Percentiles rank a stretch among this genome's conserved stretches.
Evolutionary conservation across 2,329 filamentous ascomycete genomes (phyloP).

Genomic region (Alternaria brassicicola): DNA sequence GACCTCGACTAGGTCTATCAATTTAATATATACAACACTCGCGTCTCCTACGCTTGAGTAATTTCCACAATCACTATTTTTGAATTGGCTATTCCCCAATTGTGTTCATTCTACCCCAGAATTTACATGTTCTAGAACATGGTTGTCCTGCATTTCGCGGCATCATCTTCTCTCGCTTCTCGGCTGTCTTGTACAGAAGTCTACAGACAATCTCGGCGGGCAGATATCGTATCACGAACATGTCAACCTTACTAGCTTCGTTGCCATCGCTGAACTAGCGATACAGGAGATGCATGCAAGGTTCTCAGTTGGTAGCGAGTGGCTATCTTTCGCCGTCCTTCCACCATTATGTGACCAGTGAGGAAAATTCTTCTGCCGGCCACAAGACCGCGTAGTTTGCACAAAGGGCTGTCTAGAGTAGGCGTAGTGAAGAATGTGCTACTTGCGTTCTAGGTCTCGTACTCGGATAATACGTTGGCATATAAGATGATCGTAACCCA

Average conservation of each 20-base stretch:
- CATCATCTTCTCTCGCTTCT: conserved; percentile 8
- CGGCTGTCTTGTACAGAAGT: conserved; percentile 24
- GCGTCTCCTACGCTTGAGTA: conserved; percentile 16
- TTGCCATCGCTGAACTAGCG: conserved; percentile 17
- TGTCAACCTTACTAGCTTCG: conserved; percentile 28
- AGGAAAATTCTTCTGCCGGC: conserved; percentile 15
- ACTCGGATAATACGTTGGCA: conserved; percentile 29
- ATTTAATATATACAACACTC: conserved; percentile 42
- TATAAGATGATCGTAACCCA: conserved; percentile 34
- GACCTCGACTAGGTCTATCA: conserved; percentile 41
- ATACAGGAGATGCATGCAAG: conserved; percentile 12
- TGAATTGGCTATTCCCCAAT: conserved; percentile 18
- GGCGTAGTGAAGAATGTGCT: conserved; percentile 18
- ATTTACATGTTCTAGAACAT: conserved; percentile 37
- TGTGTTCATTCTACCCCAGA: conserved; percentile 20
- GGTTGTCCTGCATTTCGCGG: conserved; percentile 11
- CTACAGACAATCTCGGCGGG: conserved; percentile 32
- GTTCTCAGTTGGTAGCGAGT: conserved; percentile 21
- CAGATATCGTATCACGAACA: conserved; percentile 21
- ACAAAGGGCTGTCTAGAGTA: conserved; percentile 7
- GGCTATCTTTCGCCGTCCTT: conserved; percentile 25
- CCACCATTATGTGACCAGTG: conserved; percentile 19
- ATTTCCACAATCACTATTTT: conserved; percentile 33
- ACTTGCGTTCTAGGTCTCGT: conserved; percentile 27
- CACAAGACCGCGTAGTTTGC: conserved; percentile 25